phyloP scores from a whole-genome alignment of 1,284 basidiomycete genomes.

The Boletus semigastroideus region DNA sequence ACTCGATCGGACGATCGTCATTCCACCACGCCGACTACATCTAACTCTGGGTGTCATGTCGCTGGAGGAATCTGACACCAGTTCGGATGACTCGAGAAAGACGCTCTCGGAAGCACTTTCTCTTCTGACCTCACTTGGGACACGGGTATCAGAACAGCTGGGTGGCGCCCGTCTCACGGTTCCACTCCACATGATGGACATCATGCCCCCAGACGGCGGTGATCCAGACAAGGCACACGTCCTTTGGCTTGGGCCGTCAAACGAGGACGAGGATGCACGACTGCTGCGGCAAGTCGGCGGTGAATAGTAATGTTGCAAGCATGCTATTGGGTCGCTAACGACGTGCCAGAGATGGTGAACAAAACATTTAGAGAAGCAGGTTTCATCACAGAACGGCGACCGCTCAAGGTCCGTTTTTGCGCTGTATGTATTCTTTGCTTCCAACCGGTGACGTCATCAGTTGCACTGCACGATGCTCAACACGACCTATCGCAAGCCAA shows the following conservation, averaged over 20 bases:
- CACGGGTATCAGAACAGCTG: slow-evolving; percentile 39
- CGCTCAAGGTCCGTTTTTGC: slow-evolving; percentile 54
- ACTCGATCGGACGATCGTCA: slow-evolving; percentile 56
- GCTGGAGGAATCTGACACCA: slow-evolving; percentile 30
- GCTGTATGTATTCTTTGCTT: neutral
- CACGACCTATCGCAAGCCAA: slow-evolving; percentile 53
- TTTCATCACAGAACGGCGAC: slow-evolving; percentile 50
- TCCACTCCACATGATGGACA: slow-evolving; percentile 48
- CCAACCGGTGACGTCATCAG: slow-evolving; percentile 32
- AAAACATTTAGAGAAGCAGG: slow-evolving; percentile 51
- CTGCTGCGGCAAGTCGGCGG: slow-evolving; percentile 42
- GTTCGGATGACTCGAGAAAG: slow-evolving; percentile 18
- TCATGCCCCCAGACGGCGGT: slow-evolving; percentile 47
- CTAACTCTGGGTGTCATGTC: slow-evolving; percentile 72
- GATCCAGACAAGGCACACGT: slow-evolving; percentile 50
- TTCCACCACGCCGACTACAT: slow-evolving; percentile 63
- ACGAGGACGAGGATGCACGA: slow-evolving; percentile 24
- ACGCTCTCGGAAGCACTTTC: slow-evolving; percentile 47
- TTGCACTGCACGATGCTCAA: slow-evolving; percentile 71
- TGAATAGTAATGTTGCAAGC: slow-evolving; percentile 27
- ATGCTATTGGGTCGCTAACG: slow-evolving; percentile 39
- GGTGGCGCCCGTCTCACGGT: slow-evolving; percentile 37
- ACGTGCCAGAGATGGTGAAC: slow-evolving; percentile 28
- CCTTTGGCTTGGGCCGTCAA: slow-evolving; percentile 52
- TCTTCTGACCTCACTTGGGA: slow-evolving; percentile 48